Base-by-base conservation (phyloP, 208 protist genomes). In the Leptomonas pyrrhocoris region DNA sequence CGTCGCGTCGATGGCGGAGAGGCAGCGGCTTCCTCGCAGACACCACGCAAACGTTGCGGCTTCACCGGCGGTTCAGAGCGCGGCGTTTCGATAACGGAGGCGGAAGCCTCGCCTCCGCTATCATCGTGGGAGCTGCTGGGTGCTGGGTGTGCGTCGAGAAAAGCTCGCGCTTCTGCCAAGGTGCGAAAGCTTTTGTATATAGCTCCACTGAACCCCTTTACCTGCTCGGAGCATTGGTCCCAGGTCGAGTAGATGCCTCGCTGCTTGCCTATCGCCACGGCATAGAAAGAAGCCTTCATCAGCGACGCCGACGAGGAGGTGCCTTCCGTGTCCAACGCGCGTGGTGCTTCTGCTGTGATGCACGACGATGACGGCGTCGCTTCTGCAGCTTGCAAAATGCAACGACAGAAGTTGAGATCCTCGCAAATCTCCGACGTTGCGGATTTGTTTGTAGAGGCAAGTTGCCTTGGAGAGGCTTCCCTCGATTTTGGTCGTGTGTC, bases 211-310 rank as follows among this genome's bases (percentile, higher is more conserved):
- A 82, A 95, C 18, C 82, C 83, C 2, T 60, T 79, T n/a, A 97
- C 94, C 48, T 90, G 79, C 51, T 48, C 42, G 7, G 65, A 54
- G 71, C 92, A 96, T 51, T 92, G 74, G 7, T 80, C 77, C 92
- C 94, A 97, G 2, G 84, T 85, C 27, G 59, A 62, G 75, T 86
- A 96, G 43, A 97, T 80, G 38, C 92, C 92, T 4, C 36, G 75
- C 31, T 74, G 50, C n/a, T 72, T 54, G 21, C 94, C 94, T 18
- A 72, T 59, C 15, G 80, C 83, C 2, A 97, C 94, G 0, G 85
- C 92, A 76, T 97, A 97, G 73, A 81, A 95, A 15, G 57, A 49
- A 13, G 72, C 57, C 57, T 66, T 71, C 72, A 72, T 77, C 25
- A 27, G 64, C 40, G 7, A 38, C 25, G 7, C 3, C 21, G 23